Conservation (phyloP, 345 rosid species). For the Dimocarpus longan region DNA sequence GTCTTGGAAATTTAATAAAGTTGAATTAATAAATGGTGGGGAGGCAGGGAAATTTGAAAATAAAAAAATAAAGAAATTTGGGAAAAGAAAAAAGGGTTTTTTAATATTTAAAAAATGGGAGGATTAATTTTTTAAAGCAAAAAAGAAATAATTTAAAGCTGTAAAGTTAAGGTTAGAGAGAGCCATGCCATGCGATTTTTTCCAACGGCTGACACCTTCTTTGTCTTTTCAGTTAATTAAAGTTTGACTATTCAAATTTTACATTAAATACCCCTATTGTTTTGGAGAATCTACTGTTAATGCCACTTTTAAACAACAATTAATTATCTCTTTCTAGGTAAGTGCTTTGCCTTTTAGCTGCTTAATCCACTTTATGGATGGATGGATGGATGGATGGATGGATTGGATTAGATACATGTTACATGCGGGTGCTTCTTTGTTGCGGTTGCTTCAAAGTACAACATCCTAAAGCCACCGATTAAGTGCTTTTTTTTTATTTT, state of each 20-base stretch:
- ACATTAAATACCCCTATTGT: slow-evolving; percentile 25
- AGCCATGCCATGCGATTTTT: slow-evolving; percentile 42
- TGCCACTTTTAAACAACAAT: slow-evolving; percentile 31
- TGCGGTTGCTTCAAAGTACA: neutral
- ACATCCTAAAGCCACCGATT: neutral
- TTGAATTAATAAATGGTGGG: slow-evolving; percentile 37
- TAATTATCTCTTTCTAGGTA: neutral
- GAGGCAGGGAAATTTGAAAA: slow-evolving; percentile 24
- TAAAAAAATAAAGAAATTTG: slow-evolving; percentile 26
- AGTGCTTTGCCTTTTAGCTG: neutral
- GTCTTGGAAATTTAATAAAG: slow-evolving; percentile 76
- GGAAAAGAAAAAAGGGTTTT: slow-evolving; percentile 37
- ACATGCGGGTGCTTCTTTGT: neutral
- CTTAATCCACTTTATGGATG: neutral
- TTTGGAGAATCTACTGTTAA: slow-evolving; percentile 31
- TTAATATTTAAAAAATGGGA: slow-evolving; percentile 16
- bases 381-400: no score
- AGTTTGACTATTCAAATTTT: slow-evolving; percentile 44
- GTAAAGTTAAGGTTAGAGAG: slow-evolving; percentile 59
- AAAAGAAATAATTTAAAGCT: slow-evolving; percentile 39
- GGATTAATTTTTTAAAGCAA: slow-evolving; percentile 28
- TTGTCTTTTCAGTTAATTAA: slow-evolving; percentile 48
- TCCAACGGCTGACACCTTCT: slow-evolving; percentile 66
- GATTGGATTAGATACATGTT: no score
- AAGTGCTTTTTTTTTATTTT: neutral